These are phyloP conservation scores for Fusarium begoniae DNA, from an alignment of 2,329 filamentous ascomycete species.

Conservation along the genomic window DNA sequence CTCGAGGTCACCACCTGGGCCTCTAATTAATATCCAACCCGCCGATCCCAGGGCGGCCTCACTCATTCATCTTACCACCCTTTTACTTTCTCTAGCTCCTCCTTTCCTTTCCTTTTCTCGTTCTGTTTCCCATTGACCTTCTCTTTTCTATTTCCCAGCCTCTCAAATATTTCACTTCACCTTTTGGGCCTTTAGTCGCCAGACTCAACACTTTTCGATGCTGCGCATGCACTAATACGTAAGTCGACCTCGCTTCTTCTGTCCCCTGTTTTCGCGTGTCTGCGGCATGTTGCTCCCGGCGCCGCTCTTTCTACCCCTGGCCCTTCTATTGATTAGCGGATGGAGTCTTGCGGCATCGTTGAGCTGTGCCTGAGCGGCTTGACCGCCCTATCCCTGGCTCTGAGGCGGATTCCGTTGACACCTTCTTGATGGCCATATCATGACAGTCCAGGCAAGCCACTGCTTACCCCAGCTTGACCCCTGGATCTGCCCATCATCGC, in stretches of 20 bases:
- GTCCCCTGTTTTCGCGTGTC: slow-evolving; percentile 33
- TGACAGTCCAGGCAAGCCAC: slow-evolving; percentile 22
- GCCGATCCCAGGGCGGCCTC: slow-evolving; percentile 32
- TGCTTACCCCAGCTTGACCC: slow-evolving; percentile 34
- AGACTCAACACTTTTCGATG: slow-evolving; percentile 20
- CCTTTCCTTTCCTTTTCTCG: neutral
- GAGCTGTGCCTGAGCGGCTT: slow-evolving; percentile 31
- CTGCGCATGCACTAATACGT: slow-evolving; percentile 31
- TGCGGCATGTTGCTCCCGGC: slow-evolving; percentile 24
- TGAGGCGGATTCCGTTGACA: slow-evolving; percentile 10
- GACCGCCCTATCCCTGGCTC: slow-evolving; percentile 31
- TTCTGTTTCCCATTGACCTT: neutral
- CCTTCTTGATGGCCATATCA: slow-evolving; percentile 6
- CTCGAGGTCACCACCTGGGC: slow-evolving; percentile 17
- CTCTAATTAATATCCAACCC: slow-evolving; percentile 15
- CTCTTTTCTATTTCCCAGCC: slow-evolving; percentile 16
- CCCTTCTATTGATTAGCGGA: slow-evolving; percentile 33
- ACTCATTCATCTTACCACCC: slow-evolving; percentile 29
- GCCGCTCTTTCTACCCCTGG: slow-evolving; percentile 25
- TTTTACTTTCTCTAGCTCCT: slow-evolving; percentile 5
- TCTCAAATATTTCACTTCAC: neutral
- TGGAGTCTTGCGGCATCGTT: slow-evolving; percentile 25
- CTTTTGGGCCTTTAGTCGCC: neutral
- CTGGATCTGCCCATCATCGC: slow-evolving; percentile 40
- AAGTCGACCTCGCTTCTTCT: slow-evolving; percentile 24